Conservation (phyloP, 257 asterid species). For the Cruciata laevipes region DNA sequence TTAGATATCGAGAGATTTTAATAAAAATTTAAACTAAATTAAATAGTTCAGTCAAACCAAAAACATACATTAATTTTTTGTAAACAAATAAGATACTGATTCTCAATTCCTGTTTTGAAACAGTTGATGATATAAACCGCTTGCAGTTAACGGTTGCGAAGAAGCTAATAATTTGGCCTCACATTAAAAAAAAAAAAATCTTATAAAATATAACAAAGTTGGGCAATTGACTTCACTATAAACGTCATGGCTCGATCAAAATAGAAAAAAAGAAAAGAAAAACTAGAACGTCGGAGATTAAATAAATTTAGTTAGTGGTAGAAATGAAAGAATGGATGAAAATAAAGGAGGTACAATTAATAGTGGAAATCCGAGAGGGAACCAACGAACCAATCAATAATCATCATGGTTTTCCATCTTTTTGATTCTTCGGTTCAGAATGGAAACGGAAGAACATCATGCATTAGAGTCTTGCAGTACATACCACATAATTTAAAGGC, state of each 20-base stretch:
- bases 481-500: too few relatives aligned
- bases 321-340: neutral
- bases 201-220: neutral
- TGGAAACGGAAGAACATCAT: neutral
- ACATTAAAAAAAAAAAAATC: too few relatives aligned
- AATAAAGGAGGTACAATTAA: neutral
- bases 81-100: too few relatives aligned
- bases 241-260: neutral
- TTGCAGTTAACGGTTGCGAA: neutral
- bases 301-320: neutral
- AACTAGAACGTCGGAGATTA: too few relatives aligned
- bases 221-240: neutral
- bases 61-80: too few relatives aligned
- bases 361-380: conserved; percentile 9
- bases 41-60: too few relatives aligned
- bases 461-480: neutral
- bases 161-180: neutral
- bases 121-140: neutral
- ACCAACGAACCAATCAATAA: neutral
- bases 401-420: neutral
- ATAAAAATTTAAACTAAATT: too few relatives aligned
- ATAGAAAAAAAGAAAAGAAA: too few relatives aligned
- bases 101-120: too few relatives aligned
- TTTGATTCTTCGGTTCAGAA: neutral
- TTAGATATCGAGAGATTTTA: too few relatives aligned